These are phyloP conservation scores for Sextonia rubra DNA, from an alignment of 164 flowering plant genomes.

Conservation along the genomic window DNA sequence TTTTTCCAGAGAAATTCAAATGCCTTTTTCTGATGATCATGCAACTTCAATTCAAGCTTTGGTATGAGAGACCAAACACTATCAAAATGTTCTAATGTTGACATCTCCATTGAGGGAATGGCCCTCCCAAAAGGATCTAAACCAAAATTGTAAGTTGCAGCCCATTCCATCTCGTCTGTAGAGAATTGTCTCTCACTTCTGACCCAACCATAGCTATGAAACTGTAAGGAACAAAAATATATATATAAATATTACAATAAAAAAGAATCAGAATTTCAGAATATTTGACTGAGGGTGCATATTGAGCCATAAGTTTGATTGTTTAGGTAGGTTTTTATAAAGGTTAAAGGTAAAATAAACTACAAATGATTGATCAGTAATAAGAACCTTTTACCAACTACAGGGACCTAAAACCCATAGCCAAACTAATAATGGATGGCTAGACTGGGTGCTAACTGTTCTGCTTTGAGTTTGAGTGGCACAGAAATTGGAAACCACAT, in stretches of 20 bases:
- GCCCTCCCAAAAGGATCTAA: constrained; percentile 22
- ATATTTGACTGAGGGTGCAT: background rate
- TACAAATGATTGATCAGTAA: no score
- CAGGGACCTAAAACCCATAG: no score
- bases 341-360: no score
- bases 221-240: constrained; percentile 27
- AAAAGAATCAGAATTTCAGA: background rate
- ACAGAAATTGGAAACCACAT: background rate
- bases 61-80: constrained; percentile 86
- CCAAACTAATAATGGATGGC: no score
- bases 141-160: constrained; percentile 14
- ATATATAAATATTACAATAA: background rate
- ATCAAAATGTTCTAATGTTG: constrained; percentile 23
- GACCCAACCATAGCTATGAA: constrained; percentile 25
- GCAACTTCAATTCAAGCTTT: constrained; percentile 50
- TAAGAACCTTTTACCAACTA: no score
- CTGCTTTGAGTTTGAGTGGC: background rate
- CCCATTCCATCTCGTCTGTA: constrained; percentile 22
- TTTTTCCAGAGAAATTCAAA: constrained; percentile 90
- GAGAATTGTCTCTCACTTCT: constrained; percentile 21
- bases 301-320: background rate
- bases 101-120: constrained; percentile 7
- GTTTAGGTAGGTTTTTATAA: background rate
- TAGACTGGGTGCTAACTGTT: background rate
- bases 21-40: constrained; percentile 76